Evolutionary conservation across 345 rosid genomes (phyloP).

Genomic region (Murraya koenigii): DNA sequence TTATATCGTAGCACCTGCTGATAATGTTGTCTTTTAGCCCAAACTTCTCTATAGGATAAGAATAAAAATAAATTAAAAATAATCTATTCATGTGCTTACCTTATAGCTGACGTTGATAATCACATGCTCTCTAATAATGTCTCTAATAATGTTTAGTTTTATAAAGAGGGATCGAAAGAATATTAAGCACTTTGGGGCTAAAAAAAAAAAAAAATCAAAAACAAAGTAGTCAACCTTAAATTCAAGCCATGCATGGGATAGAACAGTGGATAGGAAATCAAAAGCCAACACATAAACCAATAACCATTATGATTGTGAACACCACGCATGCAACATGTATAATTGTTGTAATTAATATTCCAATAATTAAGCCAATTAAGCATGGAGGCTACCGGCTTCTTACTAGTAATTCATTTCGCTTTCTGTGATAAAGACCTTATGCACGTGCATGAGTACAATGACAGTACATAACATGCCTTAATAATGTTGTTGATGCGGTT

Average conservation of each 20-base stretch:
- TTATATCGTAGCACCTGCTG: too few species aligned
- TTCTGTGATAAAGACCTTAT: neutral
- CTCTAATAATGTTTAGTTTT: neutral
- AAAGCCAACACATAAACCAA: conserved; percentile 2
- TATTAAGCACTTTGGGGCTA: neutral
- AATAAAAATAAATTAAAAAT: too few species aligned
- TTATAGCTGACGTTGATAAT: neutral
- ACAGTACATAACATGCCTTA: neutral
- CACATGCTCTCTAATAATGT: neutral
- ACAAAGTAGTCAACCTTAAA: neutral
- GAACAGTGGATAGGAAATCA: neutral
- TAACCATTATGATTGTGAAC: neutral
- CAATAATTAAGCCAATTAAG: neutral
- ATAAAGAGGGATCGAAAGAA: neutral
- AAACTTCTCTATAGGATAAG: too few species aligned
- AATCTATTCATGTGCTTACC: neutral
- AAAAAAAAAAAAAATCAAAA: neutral
- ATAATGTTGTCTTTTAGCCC: too few species aligned
- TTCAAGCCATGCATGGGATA: neutral
- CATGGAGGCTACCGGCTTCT: conserved; percentile 8
- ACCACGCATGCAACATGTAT: neutral
- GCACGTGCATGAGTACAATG: neutral
- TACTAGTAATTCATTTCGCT: neutral
- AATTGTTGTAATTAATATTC: neutral
- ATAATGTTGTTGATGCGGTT: too few species aligned